Base-by-base conservation (phyloP, 139 green algal species). In the Coelastrella sp. region DNA sequence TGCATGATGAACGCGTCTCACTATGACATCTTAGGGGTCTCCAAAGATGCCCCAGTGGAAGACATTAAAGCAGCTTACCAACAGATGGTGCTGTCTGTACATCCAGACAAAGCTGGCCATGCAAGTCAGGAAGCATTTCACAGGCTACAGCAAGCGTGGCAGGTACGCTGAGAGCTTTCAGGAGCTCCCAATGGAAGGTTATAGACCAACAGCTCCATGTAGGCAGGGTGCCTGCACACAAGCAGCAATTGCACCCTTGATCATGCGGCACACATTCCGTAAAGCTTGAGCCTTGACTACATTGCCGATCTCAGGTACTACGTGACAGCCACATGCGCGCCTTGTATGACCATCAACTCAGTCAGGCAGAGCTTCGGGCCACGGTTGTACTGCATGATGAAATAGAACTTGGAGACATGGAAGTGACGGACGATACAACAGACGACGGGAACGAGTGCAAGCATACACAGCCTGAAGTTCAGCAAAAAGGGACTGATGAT, bases 281-380 rank as follows among this genome's bases (percentile, higher is more conserved):
- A n/a, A n/a, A n/a, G n/a, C n/a, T n/a, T n/a, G n/a, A n/a, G n/a
- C n/a, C n/a, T n/a, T 73, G 32, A 15, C 6, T 43, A 78, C 27
- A 5, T 3, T 62, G 23, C 35, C 21, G 7, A 13, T 45, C 40
- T 32, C 48, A 81, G 76, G 23, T 27, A 17, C 60, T 84, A 21
- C 60, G 78, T 8, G 78, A 84, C 6, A 30, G 21, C 34, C 4
- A 32, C n/a, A 48, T 27, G 17, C 32, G 78, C 25, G 78, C 78
- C 8, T 8, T 76, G n/a, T 84, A 84, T 51, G 41, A 84, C 62
- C 60, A 74, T 41, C 78, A 84, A 53, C 78, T 84, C 37, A 76
- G 40, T 27, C 60, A 84, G 25, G 78, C 60, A n/a, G 60, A 74
- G 60, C 40, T 74, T 4, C 25, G 34, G 32, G 62, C 62, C 35